Percentiles rank a stretch among this genome's conserved stretches.
These are phyloP conservation scores for Draba incana DNA, from an alignment of 345 rosid species.

Conservation along the genomic window DNA sequence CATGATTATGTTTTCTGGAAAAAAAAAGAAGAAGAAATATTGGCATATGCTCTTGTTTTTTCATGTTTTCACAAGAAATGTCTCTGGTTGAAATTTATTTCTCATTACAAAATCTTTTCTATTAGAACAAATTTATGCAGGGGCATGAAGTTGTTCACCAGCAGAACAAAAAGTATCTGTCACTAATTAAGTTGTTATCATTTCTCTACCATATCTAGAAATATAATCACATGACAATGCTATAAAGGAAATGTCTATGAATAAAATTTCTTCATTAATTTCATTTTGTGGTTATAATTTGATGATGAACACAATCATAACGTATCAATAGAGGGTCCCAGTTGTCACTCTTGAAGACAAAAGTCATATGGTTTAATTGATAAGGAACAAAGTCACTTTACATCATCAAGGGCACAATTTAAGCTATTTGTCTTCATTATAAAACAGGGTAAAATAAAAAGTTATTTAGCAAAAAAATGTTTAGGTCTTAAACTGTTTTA, in stretches of 20 bases:
- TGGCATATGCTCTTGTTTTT: conserved; percentile 35
- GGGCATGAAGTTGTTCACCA: conserved; percentile 31
- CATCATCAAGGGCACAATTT: conserved; percentile 15
- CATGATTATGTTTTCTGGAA: conserved; percentile 27
- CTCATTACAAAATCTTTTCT: background rate
- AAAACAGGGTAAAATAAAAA: background rate
- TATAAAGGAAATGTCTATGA: background rate
- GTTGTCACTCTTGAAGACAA: conserved; percentile 13
- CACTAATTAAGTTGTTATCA: conserved; percentile 25
- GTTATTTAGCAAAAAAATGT: no score
- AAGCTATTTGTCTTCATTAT: background rate
- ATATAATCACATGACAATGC: conserved; percentile 19
- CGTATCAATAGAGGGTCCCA: no score
- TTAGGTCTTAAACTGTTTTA: background rate
- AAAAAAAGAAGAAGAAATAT: background rate
- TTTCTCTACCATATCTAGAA: conserved; percentile 26
- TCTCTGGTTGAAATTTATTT: conserved; percentile 8
- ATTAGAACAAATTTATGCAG: conserved; percentile 19
- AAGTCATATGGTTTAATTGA: conserved; percentile 24
- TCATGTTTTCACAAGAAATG: background rate
- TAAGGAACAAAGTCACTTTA: conserved; percentile 27
- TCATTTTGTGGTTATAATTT: conserved; percentile 11
- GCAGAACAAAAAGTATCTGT: conserved; percentile 21
- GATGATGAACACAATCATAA: no score
- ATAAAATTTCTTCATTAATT: background rate